Conservation (phyloP, 2,329 filamentous ascomycete species). For the Dothistroma pini region DNA sequence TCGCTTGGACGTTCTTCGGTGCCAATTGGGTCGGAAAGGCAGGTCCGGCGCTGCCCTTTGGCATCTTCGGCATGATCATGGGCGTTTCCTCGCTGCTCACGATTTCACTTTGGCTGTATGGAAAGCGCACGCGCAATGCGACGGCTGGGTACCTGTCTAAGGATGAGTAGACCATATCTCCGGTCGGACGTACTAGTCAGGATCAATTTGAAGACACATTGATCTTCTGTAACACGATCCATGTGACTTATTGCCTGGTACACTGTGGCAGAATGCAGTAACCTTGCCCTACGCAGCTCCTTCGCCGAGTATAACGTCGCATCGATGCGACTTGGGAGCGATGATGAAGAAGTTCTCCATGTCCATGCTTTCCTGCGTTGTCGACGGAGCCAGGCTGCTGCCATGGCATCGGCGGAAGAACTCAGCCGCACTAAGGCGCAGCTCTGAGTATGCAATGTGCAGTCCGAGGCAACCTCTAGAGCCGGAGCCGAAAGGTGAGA, state of each 20-base stretch:
- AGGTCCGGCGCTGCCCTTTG: conserved; percentile 50
- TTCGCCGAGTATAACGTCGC: conserved; percentile 25
- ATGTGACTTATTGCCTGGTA: neutral
- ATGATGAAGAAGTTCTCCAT: conserved; percentile 34
- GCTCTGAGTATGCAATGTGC: conserved; percentile 33
- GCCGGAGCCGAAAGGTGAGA: conserved; percentile 31
- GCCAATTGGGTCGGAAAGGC: conserved; percentile 45
- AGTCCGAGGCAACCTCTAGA: conserved; percentile 30
- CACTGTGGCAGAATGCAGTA: neutral
- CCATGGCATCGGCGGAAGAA: conserved; percentile 29
- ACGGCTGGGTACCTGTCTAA: conserved; percentile 32
- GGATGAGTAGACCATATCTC: neutral
- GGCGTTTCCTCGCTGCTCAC: conserved; percentile 44
- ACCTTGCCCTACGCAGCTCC: neutral
- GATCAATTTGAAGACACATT: neutral
- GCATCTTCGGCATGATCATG: conserved; percentile 53
- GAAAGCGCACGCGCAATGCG: conserved; percentile 42
- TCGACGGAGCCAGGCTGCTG: conserved; percentile 21
- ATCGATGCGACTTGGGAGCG: conserved; percentile 29
- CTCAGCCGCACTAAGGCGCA: conserved; percentile 26
- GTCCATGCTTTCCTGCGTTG: conserved; percentile 30
- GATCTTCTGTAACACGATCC: neutral
- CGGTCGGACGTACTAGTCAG: neutral
- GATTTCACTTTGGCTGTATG: conserved; percentile 38
- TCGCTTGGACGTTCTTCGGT: conserved; percentile 55